These are phyloP conservation scores for Spergularia marina DNA, from an alignment of 148 eudicot genomes.

Conservation along the genomic window DNA sequence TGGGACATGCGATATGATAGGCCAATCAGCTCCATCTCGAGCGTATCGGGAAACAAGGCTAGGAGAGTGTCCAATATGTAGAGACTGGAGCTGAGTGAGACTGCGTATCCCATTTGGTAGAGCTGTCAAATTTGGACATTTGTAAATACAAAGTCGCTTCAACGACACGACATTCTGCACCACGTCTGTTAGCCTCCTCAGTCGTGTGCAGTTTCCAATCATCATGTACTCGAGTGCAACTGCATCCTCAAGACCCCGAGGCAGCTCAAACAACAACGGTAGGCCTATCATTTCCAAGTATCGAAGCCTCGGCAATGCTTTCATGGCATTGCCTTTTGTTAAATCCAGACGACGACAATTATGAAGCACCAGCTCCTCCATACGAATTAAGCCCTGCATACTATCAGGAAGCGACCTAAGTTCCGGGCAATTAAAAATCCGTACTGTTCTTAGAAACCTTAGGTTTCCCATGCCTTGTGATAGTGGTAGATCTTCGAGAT, in stretches of 20 bases:
- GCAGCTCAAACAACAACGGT: neutral
- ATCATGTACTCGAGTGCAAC: neutral
- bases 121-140: neutral
- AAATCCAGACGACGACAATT: neutral
- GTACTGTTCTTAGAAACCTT: neutral
- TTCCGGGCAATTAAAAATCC: slow-evolving; percentile 10
- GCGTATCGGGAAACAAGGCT: no score
- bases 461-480: neutral
- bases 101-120: neutral
- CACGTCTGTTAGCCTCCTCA: neutral
- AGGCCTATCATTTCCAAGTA: slow-evolving; percentile 10
- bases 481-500: neutral
- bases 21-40: neutral
- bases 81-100: neutral
- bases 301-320: neutral
- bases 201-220: neutral
- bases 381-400: neutral
- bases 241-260: neutral
- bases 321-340: neutral
- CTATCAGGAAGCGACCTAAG: neutral
- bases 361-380: slow-evolving; percentile 5
- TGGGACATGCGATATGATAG: neutral
- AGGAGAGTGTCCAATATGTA: neutral
- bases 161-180: neutral
- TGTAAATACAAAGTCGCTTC: neutral